Percentiles rank a stretch among this genome's conserved stretches.
Evolutionary conservation across 2,329 filamentous ascomycete genomes (phyloP).

Genomic region (Colletotrichum neosansevieriae): DNA sequence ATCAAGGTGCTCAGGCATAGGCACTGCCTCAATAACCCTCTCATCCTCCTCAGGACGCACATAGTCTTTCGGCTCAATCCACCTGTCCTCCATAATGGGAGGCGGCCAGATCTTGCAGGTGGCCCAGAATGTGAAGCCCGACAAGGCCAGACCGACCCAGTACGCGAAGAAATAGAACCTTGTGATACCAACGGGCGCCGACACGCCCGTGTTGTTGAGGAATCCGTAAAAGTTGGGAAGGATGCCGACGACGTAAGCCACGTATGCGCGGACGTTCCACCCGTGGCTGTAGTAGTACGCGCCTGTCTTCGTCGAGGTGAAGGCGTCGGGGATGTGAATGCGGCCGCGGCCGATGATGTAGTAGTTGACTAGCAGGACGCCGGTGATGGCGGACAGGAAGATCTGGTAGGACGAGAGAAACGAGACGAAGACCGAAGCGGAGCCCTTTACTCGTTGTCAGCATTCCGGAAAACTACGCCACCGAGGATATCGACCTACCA

Average conservation of each 20-base stretch:
- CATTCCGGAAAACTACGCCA: constrained; percentile 49
- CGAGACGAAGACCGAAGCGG: constrained; percentile 52
- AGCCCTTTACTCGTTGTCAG: constrained; percentile 46
- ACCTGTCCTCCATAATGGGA: constrained; percentile 33
- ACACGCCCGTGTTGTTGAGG: constrained; percentile 54
- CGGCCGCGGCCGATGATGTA: constrained; percentile 49
- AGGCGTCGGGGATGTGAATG: constrained; percentile 50
- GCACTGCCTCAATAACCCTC: constrained; percentile 22
- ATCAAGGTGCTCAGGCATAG: not conserved
- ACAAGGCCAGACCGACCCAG: constrained; percentile 64
- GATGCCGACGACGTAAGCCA: constrained; percentile 49
- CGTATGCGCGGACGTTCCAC: constrained; percentile 36
- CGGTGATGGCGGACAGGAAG: constrained; percentile 55
- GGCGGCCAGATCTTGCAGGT: constrained; percentile 42
- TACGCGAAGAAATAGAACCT: constrained; percentile 69
- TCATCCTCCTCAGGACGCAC: constrained; percentile 35
- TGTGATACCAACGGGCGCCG: constrained; percentile 48
- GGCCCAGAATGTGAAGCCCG: constrained; percentile 44
- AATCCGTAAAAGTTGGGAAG: constrained; percentile 57
- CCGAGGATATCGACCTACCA: constrained; percentile 51
- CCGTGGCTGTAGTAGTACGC: constrained; percentile 35
- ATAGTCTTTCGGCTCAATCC: constrained; percentile 42
- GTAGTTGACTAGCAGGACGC: constrained; percentile 54
- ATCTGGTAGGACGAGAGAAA: constrained; percentile 53
- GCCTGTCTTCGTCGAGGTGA: constrained; percentile 27